Base-by-base conservation (phyloP, 805 yeast species). In the Ogataea methanolica region DNA sequence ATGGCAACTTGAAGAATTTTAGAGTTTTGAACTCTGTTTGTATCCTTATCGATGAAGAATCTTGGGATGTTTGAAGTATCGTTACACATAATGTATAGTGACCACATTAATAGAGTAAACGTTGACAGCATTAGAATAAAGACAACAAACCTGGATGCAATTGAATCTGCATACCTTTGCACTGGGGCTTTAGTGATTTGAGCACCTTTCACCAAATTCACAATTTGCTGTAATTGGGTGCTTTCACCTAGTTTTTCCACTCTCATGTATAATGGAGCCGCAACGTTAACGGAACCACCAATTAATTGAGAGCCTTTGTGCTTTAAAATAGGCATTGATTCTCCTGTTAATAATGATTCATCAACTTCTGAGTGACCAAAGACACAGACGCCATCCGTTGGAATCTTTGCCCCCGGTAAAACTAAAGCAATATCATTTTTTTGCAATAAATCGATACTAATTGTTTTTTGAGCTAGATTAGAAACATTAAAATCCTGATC, bases 311-410 rank as follows among this genome's bases (percentile, higher is more conserved):
- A 83, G 2, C 88, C 90, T 2, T 57, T 57, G 2, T 44, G 58
- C 58, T 92, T 94, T 37, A 69, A 65, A 0, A 91, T 82, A 1
- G 96, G 91, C 36, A 79, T 61, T 0, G 96, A 79, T 67, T 94
- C 99, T 43, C 99, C 99, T 0, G 99, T 92, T 47, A 94, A 72
- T 22, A 91, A 69, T 2, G 97, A 84, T 66, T 94, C 99, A 60
- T 91, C 92, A 33, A 89, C 76, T 58, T 87, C 96, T 0, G 96
- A 78, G 47, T 77, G 78, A 7, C 99, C 99, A 53, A 73, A 73
- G 1, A 85, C 67, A 16, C 95, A 82, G 7, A 74, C 62, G 42
- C 98, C 99, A 71, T 94, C 99, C 1, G 96, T 90, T 1, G 98
- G 96, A 3, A 94, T 77, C 55, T 82, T 88, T 44, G 83, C 83